Base-by-base conservation (phyloP, 2,329 filamentous ascomycete genomes). In the Knoxdaviesia capensis region DNA sequence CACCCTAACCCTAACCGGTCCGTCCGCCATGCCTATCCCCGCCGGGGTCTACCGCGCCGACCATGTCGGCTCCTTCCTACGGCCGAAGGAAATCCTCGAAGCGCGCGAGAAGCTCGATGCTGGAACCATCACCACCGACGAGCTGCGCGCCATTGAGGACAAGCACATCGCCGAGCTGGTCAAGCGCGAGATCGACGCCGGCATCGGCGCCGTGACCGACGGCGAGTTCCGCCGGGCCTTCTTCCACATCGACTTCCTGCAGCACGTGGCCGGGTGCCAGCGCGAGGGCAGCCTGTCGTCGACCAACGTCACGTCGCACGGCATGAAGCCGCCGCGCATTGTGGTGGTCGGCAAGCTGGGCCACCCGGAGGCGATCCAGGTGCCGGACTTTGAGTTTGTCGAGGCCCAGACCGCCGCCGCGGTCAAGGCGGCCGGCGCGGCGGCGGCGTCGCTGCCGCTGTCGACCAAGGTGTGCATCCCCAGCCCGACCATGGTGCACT, bases 381-480 rank as follows among this genome's bases (percentile, higher is more conserved):
- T 64, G n/a, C 56, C 56, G n/a, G 61, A 63, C 51, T 65, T 57
- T 53, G 55, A 52, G 41, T 53, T 61, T 47, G 53, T 61, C 20
- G 53, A 54, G 20, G 20, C 20, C 20, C 20, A 20, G 20, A 20
- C 20, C 11, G 54, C 54, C 39, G 47, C 51, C 7, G 62, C 81
- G 1, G 68, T 76, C 1, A 59, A 67, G 38, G 68, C 72, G 31
- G 36, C 43, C 6, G 30, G 28, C 20, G 11, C 38, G 8, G 9
- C 36, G 9, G 35, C 34, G 7, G 33, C 34, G 29, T 11, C 40
- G 45, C 62, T 75, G 48, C 71, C 73, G 58, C 65, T 65, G 44
- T 69, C 77, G 51, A 70, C 77, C 56, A 80, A 82, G 61, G 68
- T 81, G 49, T 80, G 77, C 11, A 60, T 81, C 50, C 71, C 75